Evolutionary conservation across 805 yeast genomes (phyloP).

Genomic region (Metschnikowia aberdeeniae): DNA sequence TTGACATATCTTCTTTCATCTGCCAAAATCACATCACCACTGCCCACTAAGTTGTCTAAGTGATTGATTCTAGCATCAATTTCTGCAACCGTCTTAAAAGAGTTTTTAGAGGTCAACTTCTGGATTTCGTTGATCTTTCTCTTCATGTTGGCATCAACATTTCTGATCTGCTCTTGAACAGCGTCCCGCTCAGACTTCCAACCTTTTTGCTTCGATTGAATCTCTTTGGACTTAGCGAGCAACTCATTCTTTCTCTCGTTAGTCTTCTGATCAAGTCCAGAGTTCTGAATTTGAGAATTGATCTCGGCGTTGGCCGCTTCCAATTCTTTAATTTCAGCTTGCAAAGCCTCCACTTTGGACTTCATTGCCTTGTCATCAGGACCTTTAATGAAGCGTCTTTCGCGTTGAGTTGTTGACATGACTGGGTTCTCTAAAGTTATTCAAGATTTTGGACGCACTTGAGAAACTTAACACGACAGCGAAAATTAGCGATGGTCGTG

Average conservation of each 20-base stretch:
- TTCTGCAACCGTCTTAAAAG: constrained; percentile 63
- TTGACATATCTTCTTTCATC: constrained; percentile 84
- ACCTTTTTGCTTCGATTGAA: constrained; percentile 44
- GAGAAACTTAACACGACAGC: constrained; percentile 8
- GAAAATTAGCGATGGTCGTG: constrained; percentile 8
- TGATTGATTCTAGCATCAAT: constrained; percentile 61
- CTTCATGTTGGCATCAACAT: constrained; percentile 65
- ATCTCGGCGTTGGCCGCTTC: constrained; percentile 51
- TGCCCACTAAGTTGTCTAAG: constrained; percentile 70
- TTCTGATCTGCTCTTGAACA: constrained; percentile 68
- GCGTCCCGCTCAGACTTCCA: constrained; percentile 46
- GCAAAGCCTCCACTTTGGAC: constrained; percentile 50
- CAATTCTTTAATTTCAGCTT: constrained; percentile 59
- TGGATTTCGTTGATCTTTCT: constrained; percentile 73
- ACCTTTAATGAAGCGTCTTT: constrained; percentile 59
- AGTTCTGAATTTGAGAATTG: constrained; percentile 49
- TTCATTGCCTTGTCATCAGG: constrained; percentile 70
- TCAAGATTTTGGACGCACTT: background rate
- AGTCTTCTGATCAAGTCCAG: constrained; percentile 29
- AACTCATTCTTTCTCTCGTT: constrained; percentile 31
- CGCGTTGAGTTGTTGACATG: constrained; percentile 21
- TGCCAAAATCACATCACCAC: constrained; percentile 79
- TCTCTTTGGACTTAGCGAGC: constrained; percentile 35
- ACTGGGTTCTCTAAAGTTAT: background rate
- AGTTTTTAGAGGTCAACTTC: constrained; percentile 64